These are phyloP conservation scores for Aspergillus aculeatinus DNA, from an alignment of 2,329 filamentous ascomycete species.

Conservation along the genomic window DNA sequence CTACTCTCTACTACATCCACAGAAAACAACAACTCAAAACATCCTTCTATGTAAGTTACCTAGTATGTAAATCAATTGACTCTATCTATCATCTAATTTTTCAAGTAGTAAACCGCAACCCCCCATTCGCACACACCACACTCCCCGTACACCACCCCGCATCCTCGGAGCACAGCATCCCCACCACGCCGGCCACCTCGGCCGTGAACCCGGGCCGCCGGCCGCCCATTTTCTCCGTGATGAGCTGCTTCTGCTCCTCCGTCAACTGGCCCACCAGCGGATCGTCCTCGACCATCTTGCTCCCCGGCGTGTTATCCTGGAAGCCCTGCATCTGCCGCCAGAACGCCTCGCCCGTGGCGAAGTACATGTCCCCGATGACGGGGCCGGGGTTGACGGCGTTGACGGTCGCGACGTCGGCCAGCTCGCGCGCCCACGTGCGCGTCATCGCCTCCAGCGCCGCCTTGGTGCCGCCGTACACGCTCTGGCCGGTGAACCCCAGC, in stretches of 20 bases:
- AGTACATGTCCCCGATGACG: constrained; percentile 67
- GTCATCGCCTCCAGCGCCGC: constrained; percentile 69
- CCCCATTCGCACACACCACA: constrained; percentile 77
- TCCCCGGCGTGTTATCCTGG: constrained; percentile 64
- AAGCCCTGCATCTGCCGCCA: constrained; percentile 60
- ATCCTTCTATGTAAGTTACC: too few relatives aligned
- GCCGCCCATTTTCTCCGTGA: constrained; percentile 57
- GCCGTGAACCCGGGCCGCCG: constrained; percentile 63
- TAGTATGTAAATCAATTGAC: too few relatives aligned
- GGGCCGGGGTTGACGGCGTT: constrained; percentile 67
- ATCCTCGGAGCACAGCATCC: constrained; percentile 71
- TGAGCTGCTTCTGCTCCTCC: constrained; percentile 61
- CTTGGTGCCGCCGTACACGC: constrained; percentile 65
- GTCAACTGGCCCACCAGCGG: constrained; percentile 57
- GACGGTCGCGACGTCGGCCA: constrained; percentile 62
- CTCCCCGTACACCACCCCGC: constrained; percentile 76
- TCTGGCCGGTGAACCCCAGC: constrained; percentile 59
- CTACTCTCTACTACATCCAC: too few relatives aligned
- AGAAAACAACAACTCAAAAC: neutral
- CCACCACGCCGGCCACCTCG: constrained; percentile 74
- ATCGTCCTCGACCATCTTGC: constrained; percentile 59
- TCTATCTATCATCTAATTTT: too few relatives aligned
- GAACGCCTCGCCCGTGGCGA: constrained; percentile 56
- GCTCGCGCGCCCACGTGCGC: constrained; percentile 64
- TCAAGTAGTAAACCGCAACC: constrained; percentile 51